These are phyloP conservation scores for Coemansia sp. DNA, from an alignment of 192 early-diverging fungal genomes.

Conservation along the genomic window DNA sequence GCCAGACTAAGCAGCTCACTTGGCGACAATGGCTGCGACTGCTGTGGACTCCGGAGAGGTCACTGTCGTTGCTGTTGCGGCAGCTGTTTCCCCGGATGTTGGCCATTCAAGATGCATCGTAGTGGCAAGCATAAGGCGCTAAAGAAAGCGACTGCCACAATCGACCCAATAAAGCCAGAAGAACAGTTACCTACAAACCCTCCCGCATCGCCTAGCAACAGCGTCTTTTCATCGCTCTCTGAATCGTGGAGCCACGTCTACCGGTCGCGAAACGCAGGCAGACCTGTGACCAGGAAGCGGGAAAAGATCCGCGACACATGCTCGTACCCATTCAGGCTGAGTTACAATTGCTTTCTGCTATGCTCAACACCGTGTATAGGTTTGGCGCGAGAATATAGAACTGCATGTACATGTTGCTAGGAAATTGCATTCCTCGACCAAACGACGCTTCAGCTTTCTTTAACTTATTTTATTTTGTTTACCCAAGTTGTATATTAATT, in stretches of 20 bases:
- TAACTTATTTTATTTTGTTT: too few relatives aligned
- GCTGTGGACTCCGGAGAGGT: neutral
- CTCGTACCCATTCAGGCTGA: conserved; percentile 30
- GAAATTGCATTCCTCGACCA: neutral
- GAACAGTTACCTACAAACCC: neutral
- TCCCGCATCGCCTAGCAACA: neutral
- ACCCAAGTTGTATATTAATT: too few relatives aligned
- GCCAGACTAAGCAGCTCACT: neutral
- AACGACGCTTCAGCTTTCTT: too few relatives aligned
- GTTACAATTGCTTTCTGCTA: conserved; percentile 49
- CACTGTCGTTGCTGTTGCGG: neutral
- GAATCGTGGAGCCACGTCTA: conserved; percentile 45
- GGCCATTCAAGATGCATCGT: neutral
- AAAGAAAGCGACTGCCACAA: neutral
- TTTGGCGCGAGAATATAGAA: conserved; percentile 17
- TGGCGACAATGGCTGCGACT: neutral
- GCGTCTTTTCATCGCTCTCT: conserved; percentile 9
- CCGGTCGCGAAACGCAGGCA: conserved; percentile 18
- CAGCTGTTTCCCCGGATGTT: neutral
- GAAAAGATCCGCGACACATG: conserved; percentile 22
- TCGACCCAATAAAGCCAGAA: neutral
- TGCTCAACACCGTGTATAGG: conserved; percentile 37
- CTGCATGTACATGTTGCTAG: neutral
- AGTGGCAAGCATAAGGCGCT: neutral
- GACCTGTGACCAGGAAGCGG: conserved; percentile 5